Evolutionary conservation across 495 filamentous ascomycete species (phyloP).

Genomic region (Xylaria sp.): DNA sequence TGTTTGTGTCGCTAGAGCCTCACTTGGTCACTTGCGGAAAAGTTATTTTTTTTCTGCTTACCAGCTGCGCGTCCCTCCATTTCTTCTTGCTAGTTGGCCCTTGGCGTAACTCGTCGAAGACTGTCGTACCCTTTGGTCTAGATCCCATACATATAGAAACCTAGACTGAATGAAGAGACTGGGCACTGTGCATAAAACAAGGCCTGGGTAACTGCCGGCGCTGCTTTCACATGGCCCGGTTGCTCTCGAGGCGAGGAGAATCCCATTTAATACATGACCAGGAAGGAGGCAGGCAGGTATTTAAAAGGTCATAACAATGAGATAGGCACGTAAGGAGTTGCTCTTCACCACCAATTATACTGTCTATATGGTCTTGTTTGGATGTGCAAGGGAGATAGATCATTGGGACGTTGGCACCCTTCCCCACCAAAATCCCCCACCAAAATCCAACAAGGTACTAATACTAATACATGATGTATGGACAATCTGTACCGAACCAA

Average conservation of each 20-base stretch:
- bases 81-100: background rate
- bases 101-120: background rate
- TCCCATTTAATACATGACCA: background rate
- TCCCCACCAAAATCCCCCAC: background rate
- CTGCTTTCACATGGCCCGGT: background rate
- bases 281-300: background rate
- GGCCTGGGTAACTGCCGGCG: background rate
- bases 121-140: background rate
- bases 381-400: background rate
- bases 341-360: background rate
- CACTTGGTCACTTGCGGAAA: background rate
- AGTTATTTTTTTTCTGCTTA: background rate
- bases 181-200: background rate
- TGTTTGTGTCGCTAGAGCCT: constrained; percentile 7
- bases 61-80: background rate
- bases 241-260: background rate
- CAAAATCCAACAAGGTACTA: constrained; percentile 8
- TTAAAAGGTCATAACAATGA: background rate
- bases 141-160: background rate
- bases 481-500: background rate
- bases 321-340: background rate
- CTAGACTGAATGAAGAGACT: background rate
- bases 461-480: too few relatives aligned
- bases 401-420: background rate
- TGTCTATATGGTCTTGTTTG: background rate